These are phyloP conservation scores for Emericellopsis cladophorae DNA, from an alignment of 2,329 filamentous ascomycete species.

Conservation along the genomic window DNA sequence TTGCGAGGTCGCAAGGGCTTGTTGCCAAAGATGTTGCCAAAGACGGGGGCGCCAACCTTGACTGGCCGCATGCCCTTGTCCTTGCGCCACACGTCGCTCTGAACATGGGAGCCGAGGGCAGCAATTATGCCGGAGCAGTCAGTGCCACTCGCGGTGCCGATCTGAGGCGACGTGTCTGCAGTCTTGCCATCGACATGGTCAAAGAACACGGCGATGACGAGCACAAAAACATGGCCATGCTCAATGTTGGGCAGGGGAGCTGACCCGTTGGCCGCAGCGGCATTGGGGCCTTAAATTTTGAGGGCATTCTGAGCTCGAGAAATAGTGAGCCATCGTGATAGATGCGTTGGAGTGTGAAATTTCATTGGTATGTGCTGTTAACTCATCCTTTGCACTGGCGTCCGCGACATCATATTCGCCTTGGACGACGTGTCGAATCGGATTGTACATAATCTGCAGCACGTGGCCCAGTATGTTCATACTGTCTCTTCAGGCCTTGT, in stretches of 20 bases:
- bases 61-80: constrained; percentile 3
- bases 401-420: too few species aligned
- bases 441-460: too few species aligned
- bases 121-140: constrained; percentile 8
- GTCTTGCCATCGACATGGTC: constrained; percentile 9
- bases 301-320: background rate
- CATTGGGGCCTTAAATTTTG: background rate
- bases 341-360: too few species aligned
- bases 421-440: too few species aligned
- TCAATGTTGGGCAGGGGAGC: background rate
- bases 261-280: background rate
- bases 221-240: background rate
- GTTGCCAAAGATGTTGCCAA: constrained; percentile 7
- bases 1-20: constrained; percentile 5
- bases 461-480: too few species aligned
- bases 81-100: constrained; percentile 1
- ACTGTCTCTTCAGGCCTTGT: too few species aligned
- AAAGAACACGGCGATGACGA: constrained; percentile 4
- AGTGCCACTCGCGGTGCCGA: constrained; percentile 7
- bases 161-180: constrained; percentile 7
- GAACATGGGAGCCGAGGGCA: constrained; percentile 4
- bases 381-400: too few species aligned
- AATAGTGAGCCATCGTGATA: background rate
- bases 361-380: too few species aligned
- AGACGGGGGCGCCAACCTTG: constrained; percentile 4